Percentiles rank a stretch among this genome's conserved stretches.
phyloP scores from a whole-genome alignment of 345 rosid genomes.

The Bruguiera sexangula region DNA sequence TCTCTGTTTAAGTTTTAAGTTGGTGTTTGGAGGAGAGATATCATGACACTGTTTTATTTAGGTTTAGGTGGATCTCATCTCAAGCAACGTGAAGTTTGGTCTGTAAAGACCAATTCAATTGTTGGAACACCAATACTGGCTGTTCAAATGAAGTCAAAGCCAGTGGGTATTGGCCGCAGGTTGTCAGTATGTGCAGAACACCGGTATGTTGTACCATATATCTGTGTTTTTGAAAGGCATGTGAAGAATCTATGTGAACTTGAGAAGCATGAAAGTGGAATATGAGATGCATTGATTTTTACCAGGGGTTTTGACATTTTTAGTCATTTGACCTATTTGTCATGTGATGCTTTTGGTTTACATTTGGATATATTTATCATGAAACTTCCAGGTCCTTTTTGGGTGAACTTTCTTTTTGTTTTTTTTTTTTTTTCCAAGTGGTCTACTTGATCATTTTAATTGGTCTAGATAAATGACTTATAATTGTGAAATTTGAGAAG shows the following conservation, averaged over 20 bases:
- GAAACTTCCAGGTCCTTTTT: no score
- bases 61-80: constrained; percentile 43
- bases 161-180: constrained; percentile 19
- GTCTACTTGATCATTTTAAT: no score
- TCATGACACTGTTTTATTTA: background rate
- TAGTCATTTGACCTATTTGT: no score
- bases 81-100: constrained; percentile 36
- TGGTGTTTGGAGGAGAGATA: no score
- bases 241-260: background rate
- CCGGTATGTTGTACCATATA: constrained; percentile 31
- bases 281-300: background rate
- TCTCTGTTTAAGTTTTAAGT: no score
- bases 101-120: constrained; percentile 38
- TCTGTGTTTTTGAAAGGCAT: background rate
- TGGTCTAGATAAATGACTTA: no score
- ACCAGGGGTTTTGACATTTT: no score
- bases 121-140: constrained; percentile 35
- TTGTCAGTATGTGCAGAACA: constrained; percentile 56
- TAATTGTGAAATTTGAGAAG: no score
- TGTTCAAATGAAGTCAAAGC: constrained; percentile 39
- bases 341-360: no score
- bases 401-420: no score
- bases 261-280: background rate
- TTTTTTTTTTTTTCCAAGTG: no score
- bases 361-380: no score